A percentile compares a stretch with the other conserved stretches of the same genome.
These are phyloP conservation scores for Trichophyton rubrum DNA, from an alignment of 2,329 filamentous ascomycete genomes.

Conservation along the genomic window DNA sequence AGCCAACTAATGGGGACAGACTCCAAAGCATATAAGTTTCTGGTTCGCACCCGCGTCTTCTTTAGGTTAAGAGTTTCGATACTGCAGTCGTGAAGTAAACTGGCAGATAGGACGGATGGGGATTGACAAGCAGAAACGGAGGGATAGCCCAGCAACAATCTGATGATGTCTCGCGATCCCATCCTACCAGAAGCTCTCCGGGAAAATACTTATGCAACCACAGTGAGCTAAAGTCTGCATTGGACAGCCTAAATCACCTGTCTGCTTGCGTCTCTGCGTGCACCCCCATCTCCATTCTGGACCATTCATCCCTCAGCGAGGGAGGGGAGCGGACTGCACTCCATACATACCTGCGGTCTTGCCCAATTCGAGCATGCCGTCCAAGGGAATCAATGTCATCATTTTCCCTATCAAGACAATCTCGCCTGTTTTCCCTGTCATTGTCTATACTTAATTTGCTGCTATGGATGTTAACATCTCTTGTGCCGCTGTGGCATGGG, in stretches of 20 bases:
- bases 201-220: not conserved
- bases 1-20: not conserved
- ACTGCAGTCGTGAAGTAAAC: not conserved
- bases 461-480: not conserved
- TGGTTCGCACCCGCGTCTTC: not conserved
- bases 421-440: not conserved
- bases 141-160: not conserved
- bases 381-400: not conserved
- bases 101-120: not conserved
- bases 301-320: not conserved
- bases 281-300: not conserved
- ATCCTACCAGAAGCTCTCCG: not conserved
- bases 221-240: not conserved
- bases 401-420: not conserved
- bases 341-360: not conserved
- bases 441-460: not conserved
- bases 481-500: not conserved
- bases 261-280: too few species aligned
- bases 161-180: not conserved
- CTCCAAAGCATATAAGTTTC: not conserved
- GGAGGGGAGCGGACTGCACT: not conserved
- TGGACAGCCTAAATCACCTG: not conserved
- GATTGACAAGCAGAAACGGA: too few species aligned
- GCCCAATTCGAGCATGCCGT: not conserved
- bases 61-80: not conserved